Conservation (phyloP, 1,139 yeast genomes). For the Saccharomyces pastorianus region DNA sequence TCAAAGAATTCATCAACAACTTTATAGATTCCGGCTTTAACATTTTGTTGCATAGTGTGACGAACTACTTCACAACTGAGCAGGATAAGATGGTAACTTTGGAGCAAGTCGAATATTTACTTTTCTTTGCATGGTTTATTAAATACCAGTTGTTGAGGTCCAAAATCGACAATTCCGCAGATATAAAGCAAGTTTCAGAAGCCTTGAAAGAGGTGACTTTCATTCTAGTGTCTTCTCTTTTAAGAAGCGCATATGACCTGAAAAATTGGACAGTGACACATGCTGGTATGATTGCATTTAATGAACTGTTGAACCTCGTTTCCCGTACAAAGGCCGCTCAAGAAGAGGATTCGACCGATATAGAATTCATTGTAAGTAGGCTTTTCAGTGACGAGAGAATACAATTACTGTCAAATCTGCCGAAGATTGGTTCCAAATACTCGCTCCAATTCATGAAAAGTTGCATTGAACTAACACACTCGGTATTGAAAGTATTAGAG, state of each 20-base stretch:
- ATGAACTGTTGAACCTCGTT: slow-evolving; percentile 53
- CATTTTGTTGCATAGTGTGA: slow-evolving; percentile 46
- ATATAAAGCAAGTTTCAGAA: slow-evolving; percentile 44
- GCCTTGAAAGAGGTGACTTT: slow-evolving; percentile 62
- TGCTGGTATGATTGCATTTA: slow-evolving; percentile 63
- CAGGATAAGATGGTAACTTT: slow-evolving; percentile 32
- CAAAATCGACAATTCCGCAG: slow-evolving; percentile 10
- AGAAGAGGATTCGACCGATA: slow-evolving; percentile 34
- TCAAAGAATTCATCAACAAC: slow-evolving; percentile 44
- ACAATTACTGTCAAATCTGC: slow-evolving; percentile 49
- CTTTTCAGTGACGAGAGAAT: slow-evolving; percentile 61
- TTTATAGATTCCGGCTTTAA: slow-evolving; percentile 75
- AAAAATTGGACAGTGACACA: slow-evolving; percentile 54
- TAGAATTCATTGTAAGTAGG: slow-evolving; percentile 43
- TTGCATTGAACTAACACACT: slow-evolving; percentile 59
- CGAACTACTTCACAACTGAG: slow-evolving; percentile 43
- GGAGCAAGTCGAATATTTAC: slow-evolving; percentile 45
- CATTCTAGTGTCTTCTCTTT: slow-evolving; percentile 47
- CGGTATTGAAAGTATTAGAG: slow-evolving; percentile 61
- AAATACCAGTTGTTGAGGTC: slow-evolving; percentile 35
- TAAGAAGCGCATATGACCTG: slow-evolving; percentile 45
- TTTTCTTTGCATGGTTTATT: slow-evolving; percentile 66
- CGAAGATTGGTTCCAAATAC: slow-evolving; percentile 58
- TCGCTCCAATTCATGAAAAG: slow-evolving; percentile 57
- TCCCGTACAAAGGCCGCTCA: slow-evolving; percentile 38